Evolutionary conservation across 148 eudicot species (phyloP).

Genomic region (Rheum nobile): DNA sequence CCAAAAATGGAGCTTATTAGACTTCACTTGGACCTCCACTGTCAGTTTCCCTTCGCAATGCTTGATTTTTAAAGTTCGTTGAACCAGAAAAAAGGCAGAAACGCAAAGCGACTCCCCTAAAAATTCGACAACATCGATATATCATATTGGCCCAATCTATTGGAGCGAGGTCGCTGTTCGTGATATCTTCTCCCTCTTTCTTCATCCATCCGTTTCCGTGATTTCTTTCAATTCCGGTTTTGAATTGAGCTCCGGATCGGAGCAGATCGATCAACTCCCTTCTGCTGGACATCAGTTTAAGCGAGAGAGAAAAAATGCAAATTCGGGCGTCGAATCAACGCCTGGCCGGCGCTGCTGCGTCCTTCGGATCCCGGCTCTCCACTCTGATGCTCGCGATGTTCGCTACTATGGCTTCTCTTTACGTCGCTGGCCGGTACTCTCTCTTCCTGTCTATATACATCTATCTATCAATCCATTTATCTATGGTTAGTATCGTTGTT

Average conservation of each 20-base stretch:
- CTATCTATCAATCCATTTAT: background rate
- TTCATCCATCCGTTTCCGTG: background rate
- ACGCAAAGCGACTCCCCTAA: background rate
- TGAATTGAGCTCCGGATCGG: background rate
- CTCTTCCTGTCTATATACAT: background rate
- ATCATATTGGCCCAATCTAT: background rate
- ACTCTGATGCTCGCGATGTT: constrained; percentile 52
- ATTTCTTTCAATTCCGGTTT: background rate
- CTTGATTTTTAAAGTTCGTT: background rate
- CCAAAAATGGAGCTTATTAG: no score
- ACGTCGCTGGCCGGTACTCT: constrained; percentile 57
- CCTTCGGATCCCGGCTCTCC: constrained; percentile 33
- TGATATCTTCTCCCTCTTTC: background rate
- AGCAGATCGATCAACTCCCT: background rate
- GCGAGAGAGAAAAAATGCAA: constrained; percentile 26
- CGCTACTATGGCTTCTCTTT: constrained; percentile 68
- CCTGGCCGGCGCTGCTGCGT: constrained; percentile 22
- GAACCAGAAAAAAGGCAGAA: background rate
- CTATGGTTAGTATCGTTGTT: background rate
- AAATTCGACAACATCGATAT: background rate
- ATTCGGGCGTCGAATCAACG: constrained; percentile 44
- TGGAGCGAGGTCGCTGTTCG: background rate
- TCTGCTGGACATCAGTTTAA: background rate
- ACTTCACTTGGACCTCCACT: background rate
- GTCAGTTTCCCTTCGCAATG: background rate